phyloP scores from a whole-genome alignment of 2,329 filamentous ascomycete species.

The Ophiostoma sp. region DNA sequence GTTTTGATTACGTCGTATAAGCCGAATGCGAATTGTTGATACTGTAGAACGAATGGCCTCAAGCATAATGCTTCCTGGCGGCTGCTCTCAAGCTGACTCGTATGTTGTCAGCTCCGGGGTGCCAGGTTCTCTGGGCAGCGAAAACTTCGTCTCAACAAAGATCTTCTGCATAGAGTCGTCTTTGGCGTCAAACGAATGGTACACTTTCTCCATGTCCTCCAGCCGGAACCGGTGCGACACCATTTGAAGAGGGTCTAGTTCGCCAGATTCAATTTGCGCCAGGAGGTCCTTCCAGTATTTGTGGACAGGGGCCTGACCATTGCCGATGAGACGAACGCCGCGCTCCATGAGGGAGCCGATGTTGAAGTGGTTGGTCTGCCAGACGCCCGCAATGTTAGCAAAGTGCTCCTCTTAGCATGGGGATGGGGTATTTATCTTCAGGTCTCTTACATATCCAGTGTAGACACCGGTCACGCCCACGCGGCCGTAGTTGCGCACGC shows the following conservation, averaged over 20 bases:
- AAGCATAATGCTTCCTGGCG: too few relatives aligned
- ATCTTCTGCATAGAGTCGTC: constrained; percentile 77
- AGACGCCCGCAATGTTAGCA: background rate
- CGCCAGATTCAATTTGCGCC: constrained; percentile 57
- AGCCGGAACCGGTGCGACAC: constrained; percentile 70
- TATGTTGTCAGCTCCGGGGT: background rate
- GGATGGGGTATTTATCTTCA: background rate
- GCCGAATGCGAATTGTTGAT: too few relatives aligned
- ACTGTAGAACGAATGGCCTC: too few relatives aligned
- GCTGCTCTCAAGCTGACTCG: background rate
- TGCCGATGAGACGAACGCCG: constrained; percentile 70
- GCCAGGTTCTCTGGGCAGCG: constrained; percentile 26
- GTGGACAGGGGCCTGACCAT: constrained; percentile 67
- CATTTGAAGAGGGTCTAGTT: constrained; percentile 74
- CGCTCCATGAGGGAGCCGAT: constrained; percentile 80
- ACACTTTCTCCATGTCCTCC: constrained; percentile 65
- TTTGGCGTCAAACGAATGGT: constrained; percentile 54
- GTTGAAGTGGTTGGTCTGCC: constrained; percentile 72
- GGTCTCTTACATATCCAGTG: constrained; percentile 49
- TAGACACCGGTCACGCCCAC: constrained; percentile 71
- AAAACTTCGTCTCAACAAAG: constrained; percentile 57
- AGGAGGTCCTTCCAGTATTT: constrained; percentile 79
- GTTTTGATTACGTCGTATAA: too few relatives aligned
- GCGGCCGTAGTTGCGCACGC: constrained; percentile 65
- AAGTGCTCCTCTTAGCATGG: background rate